A percentile compares a stretch with the other conserved stretches of the same genome.
Conservation (phyloP, 345 rosid species). For the Hibiscus trionum region DNA sequence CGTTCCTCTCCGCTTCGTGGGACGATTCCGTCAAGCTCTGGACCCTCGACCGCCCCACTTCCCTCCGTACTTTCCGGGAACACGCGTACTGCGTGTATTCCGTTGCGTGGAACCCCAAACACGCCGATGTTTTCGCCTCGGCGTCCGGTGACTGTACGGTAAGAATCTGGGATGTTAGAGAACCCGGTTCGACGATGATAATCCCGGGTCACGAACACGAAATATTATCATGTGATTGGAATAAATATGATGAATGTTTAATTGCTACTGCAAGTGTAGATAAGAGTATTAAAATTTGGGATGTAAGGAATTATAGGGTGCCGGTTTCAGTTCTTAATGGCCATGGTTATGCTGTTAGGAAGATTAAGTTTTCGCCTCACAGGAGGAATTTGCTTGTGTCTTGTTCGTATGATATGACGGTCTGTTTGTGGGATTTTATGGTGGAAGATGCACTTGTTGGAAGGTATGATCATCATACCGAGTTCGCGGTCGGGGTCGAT, state of each 20-base stretch:
- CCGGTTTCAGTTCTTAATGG: slow-evolving; percentile 74
- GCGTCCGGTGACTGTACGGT: slow-evolving; percentile 86
- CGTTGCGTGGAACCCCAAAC: slow-evolving; percentile 80
- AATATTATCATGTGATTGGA: slow-evolving; percentile 80
- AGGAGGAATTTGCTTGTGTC: slow-evolving; percentile 59
- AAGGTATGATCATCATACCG: slow-evolving; percentile 79
- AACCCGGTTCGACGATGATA: slow-evolving; percentile 84
- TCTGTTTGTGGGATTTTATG: slow-evolving; percentile 82
- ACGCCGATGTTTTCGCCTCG: slow-evolving; percentile 84
- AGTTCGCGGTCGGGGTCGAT: slow-evolving; percentile 81
- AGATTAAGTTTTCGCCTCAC: slow-evolving; percentile 84
- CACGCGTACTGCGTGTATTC: slow-evolving; percentile 86
- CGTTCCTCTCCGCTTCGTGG: slow-evolving; percentile 84
- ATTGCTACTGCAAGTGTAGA: slow-evolving; percentile 79
- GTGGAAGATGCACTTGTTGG: slow-evolving; percentile 84
- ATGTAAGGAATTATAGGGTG: slow-evolving; percentile 61
- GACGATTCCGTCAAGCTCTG: slow-evolving; percentile 89
- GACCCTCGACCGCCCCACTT: slow-evolving; percentile 81
- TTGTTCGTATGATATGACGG: slow-evolving; percentile 85
- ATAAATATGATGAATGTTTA: slow-evolving; percentile 79
- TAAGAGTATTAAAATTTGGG: slow-evolving; percentile 74
- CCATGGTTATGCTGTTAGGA: slow-evolving; percentile 80
- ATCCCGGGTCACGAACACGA: slow-evolving; percentile 84
- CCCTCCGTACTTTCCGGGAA: slow-evolving; percentile 78
- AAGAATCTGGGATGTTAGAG: slow-evolving; percentile 85